These are phyloP conservation scores for Ustilago vetiveriae DNA, from an alignment of 1,284 basidiomycete species.

Conservation along the genomic window DNA sequence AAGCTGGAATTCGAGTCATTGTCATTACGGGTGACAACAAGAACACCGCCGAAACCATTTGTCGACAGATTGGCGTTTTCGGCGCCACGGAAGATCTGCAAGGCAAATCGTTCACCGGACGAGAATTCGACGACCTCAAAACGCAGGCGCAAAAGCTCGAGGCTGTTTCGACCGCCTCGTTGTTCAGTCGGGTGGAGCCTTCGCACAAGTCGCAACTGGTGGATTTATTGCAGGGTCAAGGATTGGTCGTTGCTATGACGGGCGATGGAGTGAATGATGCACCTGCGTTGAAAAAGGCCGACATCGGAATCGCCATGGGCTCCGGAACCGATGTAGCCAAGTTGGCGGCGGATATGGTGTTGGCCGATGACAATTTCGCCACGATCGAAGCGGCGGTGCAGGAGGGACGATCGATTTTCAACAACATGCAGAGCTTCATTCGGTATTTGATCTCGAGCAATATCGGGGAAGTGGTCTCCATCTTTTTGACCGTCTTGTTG, in stretches of 20 bases:
- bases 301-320: slow-evolving; percentile 70
- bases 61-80: slow-evolving; percentile 93
- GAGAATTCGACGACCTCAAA: slow-evolving; percentile 84
- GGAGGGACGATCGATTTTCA: slow-evolving; percentile 97
- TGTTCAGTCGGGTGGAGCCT: slow-evolving; percentile 94
- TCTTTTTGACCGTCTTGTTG: slow-evolving; percentile 94
- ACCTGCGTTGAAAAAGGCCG: slow-evolving; percentile 68
- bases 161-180: slow-evolving; percentile 84
- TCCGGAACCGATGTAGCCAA: slow-evolving; percentile 69
- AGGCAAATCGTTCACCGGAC: slow-evolving; percentile 92
- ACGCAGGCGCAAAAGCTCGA: slow-evolving; percentile 79
- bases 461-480: slow-evolving; percentile 96
- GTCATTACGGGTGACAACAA: slow-evolving; percentile 99
- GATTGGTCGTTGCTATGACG: slow-evolving; percentile 93
- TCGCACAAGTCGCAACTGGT: slow-evolving; percentile 94
- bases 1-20: slow-evolving; percentile 93
- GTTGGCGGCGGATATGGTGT: slow-evolving; percentile 69
- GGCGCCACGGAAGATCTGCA: slow-evolving; percentile 68
- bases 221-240: slow-evolving; percentile 90
- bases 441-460: slow-evolving; percentile 86
- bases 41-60: slow-evolving; percentile 96
- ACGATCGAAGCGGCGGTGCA: slow-evolving; percentile 71
- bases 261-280: slow-evolving; percentile 69
- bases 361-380: slow-evolving; percentile 70
- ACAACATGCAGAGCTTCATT: slow-evolving; percentile 98